Percentiles rank a stretch among this genome's conserved stretches.
Conservation (phyloP, 352 stramenopile genomes). For the Phytophthora ohioensis region DNA sequence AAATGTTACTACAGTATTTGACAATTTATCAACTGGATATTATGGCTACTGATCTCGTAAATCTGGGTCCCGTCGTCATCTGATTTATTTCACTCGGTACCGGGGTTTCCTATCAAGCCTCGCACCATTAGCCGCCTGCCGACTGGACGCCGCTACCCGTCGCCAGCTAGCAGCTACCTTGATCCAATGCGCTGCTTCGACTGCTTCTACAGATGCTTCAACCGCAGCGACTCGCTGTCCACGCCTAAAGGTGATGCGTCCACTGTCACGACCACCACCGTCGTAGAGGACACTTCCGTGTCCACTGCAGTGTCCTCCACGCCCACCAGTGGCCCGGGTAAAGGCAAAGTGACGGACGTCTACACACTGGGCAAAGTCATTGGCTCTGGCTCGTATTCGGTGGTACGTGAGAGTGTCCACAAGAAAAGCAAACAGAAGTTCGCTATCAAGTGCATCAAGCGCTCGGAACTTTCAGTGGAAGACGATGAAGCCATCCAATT, state of each 20-base stretch:
- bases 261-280: conserved; percentile 17
- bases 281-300: conserved; percentile 17
- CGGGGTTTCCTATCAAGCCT: not conserved
- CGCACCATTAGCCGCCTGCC: conserved; percentile 4
- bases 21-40: not conserved
- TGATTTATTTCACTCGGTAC: conserved; percentile 37
- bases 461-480: conserved; percentile 70
- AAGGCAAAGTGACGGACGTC: conserved; percentile 71
- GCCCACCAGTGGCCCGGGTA: conserved; percentile 30
- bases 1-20: not conserved
- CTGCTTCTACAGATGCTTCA: conserved; percentile 70
- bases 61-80: conserved; percentile 19
- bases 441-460: conserved; percentile 92
- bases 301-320: conserved; percentile 27
- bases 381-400: conserved; percentile 90
- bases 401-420: conserved; percentile 86
- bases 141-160: not conserved
- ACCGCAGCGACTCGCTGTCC: conserved; percentile 21
- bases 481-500: conserved; percentile 83
- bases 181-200: conserved; percentile 70
- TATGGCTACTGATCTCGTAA: not conserved
- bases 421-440: conserved; percentile 85
- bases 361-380: conserved; percentile 87
- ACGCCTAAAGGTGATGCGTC: conserved; percentile 36
- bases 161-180: not conserved